Evolutionary conservation across 2,329 filamentous ascomycete genomes (phyloP), one percentile per base, ranked within the genome.

Genomic region (Zymoseptoria passerinii): DNA sequence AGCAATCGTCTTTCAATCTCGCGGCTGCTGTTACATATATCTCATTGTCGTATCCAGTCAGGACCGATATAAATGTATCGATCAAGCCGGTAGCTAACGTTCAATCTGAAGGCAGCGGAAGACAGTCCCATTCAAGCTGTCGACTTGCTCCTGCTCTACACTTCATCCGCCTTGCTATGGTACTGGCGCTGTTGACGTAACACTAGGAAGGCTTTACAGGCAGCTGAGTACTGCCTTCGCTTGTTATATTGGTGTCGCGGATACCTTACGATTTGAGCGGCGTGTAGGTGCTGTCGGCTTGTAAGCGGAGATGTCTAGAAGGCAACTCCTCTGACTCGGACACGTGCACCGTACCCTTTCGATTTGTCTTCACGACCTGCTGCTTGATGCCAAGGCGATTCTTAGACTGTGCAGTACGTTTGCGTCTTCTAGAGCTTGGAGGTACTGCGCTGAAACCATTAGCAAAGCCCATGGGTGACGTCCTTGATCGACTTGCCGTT

Each of bases 401-500:
- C 35, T n/a, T 44, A 6, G 35, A 16, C 35, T 13, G 16, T n/a
- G 35, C 35, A 44, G 4, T 44, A 16, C 13, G 10, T 44, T 44
- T 44, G 35, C 49, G 49, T 28, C 50, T 1, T 52, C n/a, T 52
- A 52, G 28, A 52, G 50, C 19, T 28, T 27, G 23, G 50, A 52
- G 23, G 23, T 52, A 16, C 50, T 52, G 13, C n/a, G 28, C 50
- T 52, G 23, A 50, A 6, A 16, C 5, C 18, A 50, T 50, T 18
- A 50, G 49, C 49, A 20, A 23, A 50, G 19, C 23, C 49, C 19
- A 50, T 44, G 35, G 13, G 10, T 16, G 35, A 44, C 49, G 23
- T 13, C 49, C 49, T 7, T 50, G 19, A 13, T 20, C 28, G 35
- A 58, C 58, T 60, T 55, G 54, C 35, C 52, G 53, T 50, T 61